These are phyloP conservation scores for Penicillium antarcticum DNA, from an alignment of 495 filamentous ascomycete genomes.

Conservation along the genomic window DNA sequence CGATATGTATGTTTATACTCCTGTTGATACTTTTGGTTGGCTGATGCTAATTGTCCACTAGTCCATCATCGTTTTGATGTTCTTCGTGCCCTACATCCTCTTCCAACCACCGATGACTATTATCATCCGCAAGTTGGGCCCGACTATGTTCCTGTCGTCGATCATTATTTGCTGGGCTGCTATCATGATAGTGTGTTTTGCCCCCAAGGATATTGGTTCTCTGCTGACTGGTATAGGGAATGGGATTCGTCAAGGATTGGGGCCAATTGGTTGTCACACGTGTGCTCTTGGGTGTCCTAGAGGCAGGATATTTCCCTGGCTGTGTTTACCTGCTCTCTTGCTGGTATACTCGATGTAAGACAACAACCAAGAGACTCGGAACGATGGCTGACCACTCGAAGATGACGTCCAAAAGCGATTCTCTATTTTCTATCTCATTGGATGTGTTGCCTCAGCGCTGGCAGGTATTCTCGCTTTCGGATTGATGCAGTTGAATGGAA, in stretches of 20 bases:
- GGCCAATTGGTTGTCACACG: constrained; percentile 49
- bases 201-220: too few species aligned
- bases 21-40: neutral
- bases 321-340: constrained; percentile 61
- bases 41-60: constrained; percentile 21
- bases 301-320: constrained; percentile 62
- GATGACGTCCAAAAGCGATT: constrained; percentile 63
- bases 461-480: constrained; percentile 64
- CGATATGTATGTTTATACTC: constrained; percentile 32
- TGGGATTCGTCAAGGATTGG: constrained; percentile 57
- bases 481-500: constrained; percentile 55
- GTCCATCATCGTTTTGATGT: constrained; percentile 58
- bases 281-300: constrained; percentile 58
- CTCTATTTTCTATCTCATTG: constrained; percentile 62
- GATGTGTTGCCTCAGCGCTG: constrained; percentile 58
- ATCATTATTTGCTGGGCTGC: constrained; percentile 54
- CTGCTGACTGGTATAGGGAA: constrained; percentile 31
- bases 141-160: constrained; percentile 49
- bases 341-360: constrained; percentile 59
- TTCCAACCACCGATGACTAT: constrained; percentile 61
- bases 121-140: constrained; percentile 58
- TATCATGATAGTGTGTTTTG: constrained; percentile 35
- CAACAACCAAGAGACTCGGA: neutral
- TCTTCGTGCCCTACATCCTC: constrained; percentile 64
- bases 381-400: constrained; percentile 9